phyloP scores from a whole-genome alignment of 352 stramenopile species.

The Pythium volutum region DNA sequence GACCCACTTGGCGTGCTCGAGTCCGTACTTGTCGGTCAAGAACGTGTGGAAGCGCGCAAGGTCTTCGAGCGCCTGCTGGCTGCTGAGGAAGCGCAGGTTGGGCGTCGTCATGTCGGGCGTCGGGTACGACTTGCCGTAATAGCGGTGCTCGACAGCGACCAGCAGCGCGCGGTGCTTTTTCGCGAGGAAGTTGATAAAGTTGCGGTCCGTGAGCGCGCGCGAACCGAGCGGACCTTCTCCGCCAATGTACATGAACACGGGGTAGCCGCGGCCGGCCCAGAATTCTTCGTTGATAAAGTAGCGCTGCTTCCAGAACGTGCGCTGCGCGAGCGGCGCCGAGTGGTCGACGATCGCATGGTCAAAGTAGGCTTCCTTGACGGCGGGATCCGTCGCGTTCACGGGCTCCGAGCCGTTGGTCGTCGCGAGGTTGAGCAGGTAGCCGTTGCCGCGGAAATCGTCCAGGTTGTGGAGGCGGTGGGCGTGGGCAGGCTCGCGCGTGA shows the following conservation, averaged over 20 bases:
- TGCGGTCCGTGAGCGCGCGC: constrained; percentile 60
- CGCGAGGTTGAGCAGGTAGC: constrained; percentile 60
- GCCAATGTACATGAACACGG: constrained; percentile 89
- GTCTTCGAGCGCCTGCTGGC: constrained; percentile 88
- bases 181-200: constrained; percentile 77
- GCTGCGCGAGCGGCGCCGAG: constrained; percentile 56
- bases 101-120: constrained; percentile 67
- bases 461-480: constrained; percentile 45
- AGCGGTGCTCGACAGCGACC: constrained; percentile 94
- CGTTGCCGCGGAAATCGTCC: constrained; percentile 62
- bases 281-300: constrained; percentile 91
- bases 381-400: constrained; percentile 22
- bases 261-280: constrained; percentile 68
- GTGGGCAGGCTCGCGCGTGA: neutral
- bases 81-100: constrained; percentile 89
- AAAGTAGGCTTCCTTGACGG: constrained; percentile 59
- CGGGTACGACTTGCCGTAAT: constrained; percentile 94
- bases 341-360: constrained; percentile 64
- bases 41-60: constrained; percentile 88
- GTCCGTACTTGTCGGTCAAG: constrained; percentile 60
- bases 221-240: constrained; percentile 63
- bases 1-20: constrained; percentile 81
- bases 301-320: constrained; percentile 76
- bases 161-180: constrained; percentile 72
- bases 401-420: constrained; percentile 20